Percentiles rank a stretch among this genome's conserved stretches.
phyloP scores from a whole-genome alignment of 1,284 basidiomycete genomes.

The Wallemia hederae region DNA sequence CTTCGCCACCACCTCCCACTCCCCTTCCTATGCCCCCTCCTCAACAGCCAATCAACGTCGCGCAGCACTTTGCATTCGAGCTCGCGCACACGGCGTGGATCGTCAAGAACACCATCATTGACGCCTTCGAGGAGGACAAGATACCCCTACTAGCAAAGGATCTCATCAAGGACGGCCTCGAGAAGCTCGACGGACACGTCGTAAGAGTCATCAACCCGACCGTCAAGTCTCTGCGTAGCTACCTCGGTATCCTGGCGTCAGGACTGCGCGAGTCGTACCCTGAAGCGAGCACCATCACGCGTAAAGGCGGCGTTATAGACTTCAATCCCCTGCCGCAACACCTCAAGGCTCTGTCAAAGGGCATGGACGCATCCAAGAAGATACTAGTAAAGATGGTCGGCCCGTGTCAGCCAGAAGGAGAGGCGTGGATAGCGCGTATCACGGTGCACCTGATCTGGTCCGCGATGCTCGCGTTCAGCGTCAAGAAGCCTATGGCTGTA shows the following conservation, averaged over 20 bases:
- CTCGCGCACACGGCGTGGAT: background rate
- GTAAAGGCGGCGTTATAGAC: background rate
- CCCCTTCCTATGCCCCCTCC: background rate
- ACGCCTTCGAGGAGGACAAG: background rate
- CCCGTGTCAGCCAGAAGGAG: background rate
- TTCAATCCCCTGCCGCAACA: background rate
- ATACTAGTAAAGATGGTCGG: background rate
- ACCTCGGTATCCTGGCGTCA: background rate
- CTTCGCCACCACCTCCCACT: background rate
- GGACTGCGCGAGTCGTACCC: background rate
- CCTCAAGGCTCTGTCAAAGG: background rate
- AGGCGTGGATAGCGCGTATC: background rate
- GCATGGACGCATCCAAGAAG: background rate
- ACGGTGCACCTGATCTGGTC: background rate
- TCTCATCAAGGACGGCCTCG: background rate
- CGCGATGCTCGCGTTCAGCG: background rate
- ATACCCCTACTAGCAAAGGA: background rate
- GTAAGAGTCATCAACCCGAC: background rate
- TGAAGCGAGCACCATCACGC: background rate
- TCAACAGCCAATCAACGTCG: background rate
- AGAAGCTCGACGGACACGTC: constrained; percentile 1
- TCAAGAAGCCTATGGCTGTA: background rate
- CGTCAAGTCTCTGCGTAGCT: background rate
- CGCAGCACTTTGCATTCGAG: background rate
- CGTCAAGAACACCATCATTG: background rate